Evolutionary conservation across 75 land plant genomes (phyloP).

Genomic region (Larix kaempferi): DNA sequence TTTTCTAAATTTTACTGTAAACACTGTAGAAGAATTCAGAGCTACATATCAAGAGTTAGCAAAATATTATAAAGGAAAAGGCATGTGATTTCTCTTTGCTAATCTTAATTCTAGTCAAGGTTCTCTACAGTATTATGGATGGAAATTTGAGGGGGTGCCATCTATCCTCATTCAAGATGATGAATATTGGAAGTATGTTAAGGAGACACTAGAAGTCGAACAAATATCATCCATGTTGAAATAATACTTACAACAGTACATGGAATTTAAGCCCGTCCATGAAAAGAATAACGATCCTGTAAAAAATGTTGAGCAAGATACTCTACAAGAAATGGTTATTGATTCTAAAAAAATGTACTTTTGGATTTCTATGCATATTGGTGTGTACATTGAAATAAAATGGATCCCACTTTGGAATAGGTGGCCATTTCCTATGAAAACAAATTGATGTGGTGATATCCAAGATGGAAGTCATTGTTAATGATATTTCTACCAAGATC

Average conservation of each 20-base stretch:
- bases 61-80: slow-evolving; percentile 41
- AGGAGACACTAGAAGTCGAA: no score
- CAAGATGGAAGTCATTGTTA: no score
- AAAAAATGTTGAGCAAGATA: slow-evolving; percentile 82
- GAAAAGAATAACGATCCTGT: slow-evolving; percentile 85
- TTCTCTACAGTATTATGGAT: slow-evolving; percentile 94
- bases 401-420: no score
- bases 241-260: slow-evolving; percentile 50
- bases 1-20: slow-evolving; percentile 53
- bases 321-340: no score
- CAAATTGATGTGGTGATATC: no score
- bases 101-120: slow-evolving; percentile 64
- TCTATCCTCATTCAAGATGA: slow-evolving; percentile 58
- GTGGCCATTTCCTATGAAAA: no score
- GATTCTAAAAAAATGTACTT: no score
- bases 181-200: slow-evolving; percentile 60
- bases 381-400: no score
- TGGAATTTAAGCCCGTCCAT: slow-evolving; percentile 82
- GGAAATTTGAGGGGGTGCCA: slow-evolving; percentile 61
- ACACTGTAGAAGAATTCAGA: slow-evolving; percentile 38
- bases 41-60: slow-evolving; percentile 63
- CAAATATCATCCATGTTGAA: no score
- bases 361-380: no score
- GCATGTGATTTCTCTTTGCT: slow-evolving; percentile 66
- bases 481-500: no score